A percentile compares a stretch with the other conserved stretches of the same genome.
Evolutionary conservation across 1,139 yeast genomes (phyloP).

Genomic region (Kodamaea suecica): DNA sequence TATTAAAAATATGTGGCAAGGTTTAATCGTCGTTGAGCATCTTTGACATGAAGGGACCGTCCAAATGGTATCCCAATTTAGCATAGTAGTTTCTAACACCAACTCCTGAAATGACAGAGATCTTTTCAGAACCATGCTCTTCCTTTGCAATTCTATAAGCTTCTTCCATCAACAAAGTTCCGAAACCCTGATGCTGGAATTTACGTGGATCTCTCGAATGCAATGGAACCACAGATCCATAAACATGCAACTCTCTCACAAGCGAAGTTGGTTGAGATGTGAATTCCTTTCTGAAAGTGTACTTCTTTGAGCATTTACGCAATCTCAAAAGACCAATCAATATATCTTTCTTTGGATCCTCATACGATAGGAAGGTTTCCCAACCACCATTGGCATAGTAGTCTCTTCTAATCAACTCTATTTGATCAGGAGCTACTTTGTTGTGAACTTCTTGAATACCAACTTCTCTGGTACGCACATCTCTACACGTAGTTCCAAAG

Average conservation of each 20-base stretch:
- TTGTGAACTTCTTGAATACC: slow-evolving; percentile 99
- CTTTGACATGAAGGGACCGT: slow-evolving; percentile 97
- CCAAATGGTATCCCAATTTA: slow-evolving; percentile 83
- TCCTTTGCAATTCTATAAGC: slow-evolving; percentile 94
- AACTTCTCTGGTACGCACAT: slow-evolving; percentile 97
- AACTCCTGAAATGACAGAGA: slow-evolving; percentile 93
- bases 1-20: neutral
- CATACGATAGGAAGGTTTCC: slow-evolving; percentile 96
- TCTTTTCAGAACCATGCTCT: slow-evolving; percentile 90
- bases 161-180: slow-evolving; percentile 95
- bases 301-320: slow-evolving; percentile 83
- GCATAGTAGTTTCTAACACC: slow-evolving; percentile 97
- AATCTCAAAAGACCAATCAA: slow-evolving; percentile 85
- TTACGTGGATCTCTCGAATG: slow-evolving; percentile 98
- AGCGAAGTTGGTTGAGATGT: slow-evolving; percentile 82
- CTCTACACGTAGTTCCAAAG: slow-evolving; percentile 94
- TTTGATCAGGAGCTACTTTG: slow-evolving; percentile 95
- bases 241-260: slow-evolving; percentile 94
- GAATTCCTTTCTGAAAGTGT: slow-evolving; percentile 89
- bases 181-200: slow-evolving; percentile 99
- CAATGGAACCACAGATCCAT: slow-evolving; percentile 95
- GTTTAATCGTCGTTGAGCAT: slow-evolving; percentile 17
- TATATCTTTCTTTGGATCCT: slow-evolving; percentile 96
- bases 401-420: slow-evolving; percentile 91
- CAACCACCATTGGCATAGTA: slow-evolving; percentile 98